phyloP scores from a whole-genome alignment of 2,329 filamentous ascomycete genomes.

The Coniochaeta sp. region DNA sequence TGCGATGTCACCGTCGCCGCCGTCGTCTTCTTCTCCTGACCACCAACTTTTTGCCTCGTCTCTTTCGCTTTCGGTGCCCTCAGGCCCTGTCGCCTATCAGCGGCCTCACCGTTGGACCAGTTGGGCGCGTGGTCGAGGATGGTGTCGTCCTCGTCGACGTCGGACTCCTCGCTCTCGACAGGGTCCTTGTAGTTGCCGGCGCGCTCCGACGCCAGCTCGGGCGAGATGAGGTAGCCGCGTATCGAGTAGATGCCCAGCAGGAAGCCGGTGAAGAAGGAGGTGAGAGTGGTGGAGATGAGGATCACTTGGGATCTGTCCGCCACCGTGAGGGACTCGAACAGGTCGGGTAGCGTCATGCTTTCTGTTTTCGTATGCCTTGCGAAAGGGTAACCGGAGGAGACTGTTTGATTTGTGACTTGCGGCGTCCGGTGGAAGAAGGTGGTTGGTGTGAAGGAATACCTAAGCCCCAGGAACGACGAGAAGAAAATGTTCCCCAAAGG shows the following conservation, averaged over 20 bases:
- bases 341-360: background rate
- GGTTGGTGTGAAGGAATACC: background rate
- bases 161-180: slow-evolving; percentile 62
- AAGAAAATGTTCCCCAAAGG: background rate
- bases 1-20: no score
- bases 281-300: slow-evolving; percentile 59
- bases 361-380: background rate
- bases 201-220: slow-evolving; percentile 48
- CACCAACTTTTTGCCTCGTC: slow-evolving; percentile 14
- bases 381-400: background rate
- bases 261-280: slow-evolving; percentile 71
- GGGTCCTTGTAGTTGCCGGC: slow-evolving; percentile 50
- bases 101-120: slow-evolving; percentile 55
- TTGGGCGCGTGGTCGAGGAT: slow-evolving; percentile 60
- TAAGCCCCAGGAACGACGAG: background rate
- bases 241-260: slow-evolving; percentile 71
- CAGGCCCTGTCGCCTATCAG: slow-evolving; percentile 52
- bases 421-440: background rate
- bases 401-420: background rate
- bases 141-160: slow-evolving; percentile 53
- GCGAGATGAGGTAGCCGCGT: slow-evolving; percentile 51
- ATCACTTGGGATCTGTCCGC: background rate
- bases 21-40: background rate
- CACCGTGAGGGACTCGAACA: background rate
- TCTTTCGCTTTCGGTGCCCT: slow-evolving; percentile 21